Evolutionary conservation across 306 rosid species (phyloP).

Genomic region (Hylodesmum podocarpum): DNA sequence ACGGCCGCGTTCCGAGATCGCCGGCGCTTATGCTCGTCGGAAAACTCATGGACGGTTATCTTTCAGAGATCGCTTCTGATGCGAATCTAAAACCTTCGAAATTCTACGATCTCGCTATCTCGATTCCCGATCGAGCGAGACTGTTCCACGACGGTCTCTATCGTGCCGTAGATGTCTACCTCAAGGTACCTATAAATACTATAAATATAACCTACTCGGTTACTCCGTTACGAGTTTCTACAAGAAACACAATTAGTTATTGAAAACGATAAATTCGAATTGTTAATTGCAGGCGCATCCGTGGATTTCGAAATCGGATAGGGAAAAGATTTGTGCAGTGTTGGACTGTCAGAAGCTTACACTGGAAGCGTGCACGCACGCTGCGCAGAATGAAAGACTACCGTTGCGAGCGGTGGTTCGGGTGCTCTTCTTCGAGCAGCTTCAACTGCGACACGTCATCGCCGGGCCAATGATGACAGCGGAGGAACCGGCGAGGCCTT

Average conservation of each 20-base stretch:
- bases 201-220: neutral
- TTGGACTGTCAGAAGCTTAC: neutral
- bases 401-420: constrained; percentile 51
- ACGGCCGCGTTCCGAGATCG: neutral
- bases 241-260: neutral
- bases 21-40: neutral
- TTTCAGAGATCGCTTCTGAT: neutral
- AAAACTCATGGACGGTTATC: neutral
- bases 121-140: neutral
- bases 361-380: constrained; percentile 86
- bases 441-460: neutral
- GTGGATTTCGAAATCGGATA: neutral
- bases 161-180: neutral
- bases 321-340: neutral
- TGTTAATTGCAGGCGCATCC: neutral
- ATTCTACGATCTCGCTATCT: neutral
- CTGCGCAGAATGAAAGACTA: constrained; percentile 85
- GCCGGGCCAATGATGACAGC: neutral
- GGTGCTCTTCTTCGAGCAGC: neutral
- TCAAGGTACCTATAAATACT: neutral
- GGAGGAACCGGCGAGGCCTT: neutral
- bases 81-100: neutral
- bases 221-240: neutral
- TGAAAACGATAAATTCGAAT: neutral
- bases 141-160: constrained; percentile 6